Base-by-base conservation (phyloP, 1,284 basidiomycete genomes). In the Polyporus tsugae region DNA sequence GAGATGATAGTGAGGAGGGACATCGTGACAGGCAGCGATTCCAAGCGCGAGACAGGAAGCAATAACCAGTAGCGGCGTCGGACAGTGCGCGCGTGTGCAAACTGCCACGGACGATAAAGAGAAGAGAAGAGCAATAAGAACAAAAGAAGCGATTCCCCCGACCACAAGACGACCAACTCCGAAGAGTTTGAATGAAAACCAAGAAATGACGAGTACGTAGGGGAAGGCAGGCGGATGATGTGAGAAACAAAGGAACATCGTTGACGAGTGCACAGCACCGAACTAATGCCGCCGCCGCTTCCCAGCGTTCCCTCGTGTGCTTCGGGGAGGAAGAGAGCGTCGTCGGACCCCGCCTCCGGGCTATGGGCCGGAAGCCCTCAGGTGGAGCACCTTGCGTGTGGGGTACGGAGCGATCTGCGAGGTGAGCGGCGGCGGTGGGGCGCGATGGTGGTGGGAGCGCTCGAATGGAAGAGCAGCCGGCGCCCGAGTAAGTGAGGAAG, bases 181-280 rank as follows among this genome's bases (percentile, higher is more conserved):
- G 58, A 58, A 35, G 36, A 58, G n/a, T 17, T 19, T 13, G 38
- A 35, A 38, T 11, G 19, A 19, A n/a, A 29, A 36, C 7, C 29
- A 33, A 53, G 36, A 41, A 57, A 29, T 38, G n/a, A 38, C 17
- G 35, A 62, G 44, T 52, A 53, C 49, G n/a, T 49, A 49, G 60
- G 25, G 17, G 33, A 49, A 44, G 39, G 11, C 25, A 60, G 61
- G 62, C 29, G n/a, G n/a, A 64, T 35, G 49, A 59, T 57, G 62
- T 53, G 25, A 41, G 53, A 63, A 60, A 64, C 49, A 59, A 70
- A 57, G 22, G 53, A 63, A 67, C 55, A 64, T 59, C 59, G 64
- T 60, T 59, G 57, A 55, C 44, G 29, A 55, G 70, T 67, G 72
- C 72, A 71, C 72, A 71, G 72, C 72, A 73, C 69, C 71, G 25